Percentiles rank a stretch among this genome's conserved stretches.
phyloP scores from a whole-genome alignment of 805 yeast genomes.

The Candida railenensis region DNA sequence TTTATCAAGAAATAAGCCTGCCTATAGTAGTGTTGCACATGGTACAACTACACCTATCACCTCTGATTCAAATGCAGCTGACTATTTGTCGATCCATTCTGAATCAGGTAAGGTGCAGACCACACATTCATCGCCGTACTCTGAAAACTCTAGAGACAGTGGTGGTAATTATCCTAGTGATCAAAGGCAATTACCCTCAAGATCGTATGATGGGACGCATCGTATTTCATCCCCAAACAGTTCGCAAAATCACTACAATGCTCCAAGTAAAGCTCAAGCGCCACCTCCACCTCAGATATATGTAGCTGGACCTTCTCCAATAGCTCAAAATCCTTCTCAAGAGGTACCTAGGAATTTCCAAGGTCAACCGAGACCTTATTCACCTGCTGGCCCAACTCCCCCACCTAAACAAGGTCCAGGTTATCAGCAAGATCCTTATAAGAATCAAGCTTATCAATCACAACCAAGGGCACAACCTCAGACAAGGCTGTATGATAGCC shows the following conservation, averaged over 20 bases:
- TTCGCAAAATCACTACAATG: slow-evolving; percentile 21
- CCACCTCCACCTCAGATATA: neutral
- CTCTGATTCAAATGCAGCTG: slow-evolving; percentile 7
- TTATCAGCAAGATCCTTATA: slow-evolving; percentile 1
- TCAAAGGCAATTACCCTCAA: neutral
- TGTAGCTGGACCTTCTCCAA: slow-evolving; percentile 1
- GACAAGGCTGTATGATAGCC: neutral
- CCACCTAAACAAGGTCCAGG: slow-evolving; percentile 5
- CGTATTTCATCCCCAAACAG: slow-evolving; percentile 32
- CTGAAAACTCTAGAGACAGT: slow-evolving; percentile 11
- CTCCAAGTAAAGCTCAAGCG: slow-evolving; percentile 6
- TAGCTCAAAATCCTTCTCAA: slow-evolving; percentile 6
- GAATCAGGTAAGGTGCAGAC: slow-evolving; percentile 21
- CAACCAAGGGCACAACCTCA: slow-evolving; percentile 5
- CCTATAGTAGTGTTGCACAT: slow-evolving; percentile 15
- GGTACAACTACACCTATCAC: slow-evolving; percentile 16
- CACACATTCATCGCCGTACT: slow-evolving; percentile 15
- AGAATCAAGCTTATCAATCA: too few species aligned
- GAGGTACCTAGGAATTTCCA: neutral
- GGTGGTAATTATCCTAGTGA: slow-evolving; percentile 2
- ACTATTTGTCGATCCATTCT: slow-evolving; percentile 23
- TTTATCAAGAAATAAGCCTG: slow-evolving; percentile 12
- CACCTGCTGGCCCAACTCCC: slow-evolving; percentile 9
- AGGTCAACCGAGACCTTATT: slow-evolving; percentile 4
- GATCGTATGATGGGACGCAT: slow-evolving; percentile 21